These are phyloP conservation scores for Phaffomyces thermotolerans DNA, from an alignment of 805 yeast species.

Conservation along the genomic window DNA sequence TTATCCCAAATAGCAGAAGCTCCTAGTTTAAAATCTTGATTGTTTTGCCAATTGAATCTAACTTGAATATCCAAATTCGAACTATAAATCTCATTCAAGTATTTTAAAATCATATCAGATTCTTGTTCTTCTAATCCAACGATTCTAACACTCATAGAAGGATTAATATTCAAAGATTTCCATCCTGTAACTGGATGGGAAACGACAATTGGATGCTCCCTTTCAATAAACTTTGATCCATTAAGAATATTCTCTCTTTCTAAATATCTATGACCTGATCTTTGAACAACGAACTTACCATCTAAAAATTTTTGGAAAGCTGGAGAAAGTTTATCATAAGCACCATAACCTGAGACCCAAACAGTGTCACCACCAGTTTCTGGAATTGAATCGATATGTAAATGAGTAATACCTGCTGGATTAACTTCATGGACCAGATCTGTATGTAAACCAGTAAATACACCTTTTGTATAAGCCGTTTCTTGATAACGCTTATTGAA, in stretches of 20 bases:
- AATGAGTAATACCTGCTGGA: conserved; percentile 48
- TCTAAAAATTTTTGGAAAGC: conserved; percentile 44
- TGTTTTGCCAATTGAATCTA: conserved; percentile 41
- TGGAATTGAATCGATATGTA: conserved; percentile 46
- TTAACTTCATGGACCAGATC: conserved; percentile 49
- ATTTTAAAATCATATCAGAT: conserved; percentile 36
- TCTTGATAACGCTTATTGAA: conserved; percentile 23
- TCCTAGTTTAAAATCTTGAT: conserved; percentile 30
- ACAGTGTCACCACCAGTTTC: conserved; percentile 47
- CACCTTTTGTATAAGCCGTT: conserved; percentile 17
- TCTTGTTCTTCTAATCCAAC: conserved; percentile 45
- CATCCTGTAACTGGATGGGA: conserved; percentile 60
- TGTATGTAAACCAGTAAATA: conserved; percentile 34
- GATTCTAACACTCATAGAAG: conserved; percentile 40
- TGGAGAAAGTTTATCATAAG: conserved; percentile 49
- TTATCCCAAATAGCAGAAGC: conserved; percentile 57
- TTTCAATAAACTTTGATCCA: conserved; percentile 39
- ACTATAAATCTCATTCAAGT: conserved; percentile 37
- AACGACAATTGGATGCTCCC: conserved; percentile 50
- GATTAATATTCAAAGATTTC: conserved; percentile 48
- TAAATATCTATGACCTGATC: conserved; percentile 32
- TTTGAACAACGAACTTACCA: conserved; percentile 41
- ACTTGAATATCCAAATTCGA: conserved; percentile 49
- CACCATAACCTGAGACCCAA: conserved; percentile 54
- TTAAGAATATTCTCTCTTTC: conserved; percentile 36